Percentiles rank a stretch among this genome's conserved stretches.
Conservation (phyloP, 164 flowering plant species). For the Saururus chinensis region DNA sequence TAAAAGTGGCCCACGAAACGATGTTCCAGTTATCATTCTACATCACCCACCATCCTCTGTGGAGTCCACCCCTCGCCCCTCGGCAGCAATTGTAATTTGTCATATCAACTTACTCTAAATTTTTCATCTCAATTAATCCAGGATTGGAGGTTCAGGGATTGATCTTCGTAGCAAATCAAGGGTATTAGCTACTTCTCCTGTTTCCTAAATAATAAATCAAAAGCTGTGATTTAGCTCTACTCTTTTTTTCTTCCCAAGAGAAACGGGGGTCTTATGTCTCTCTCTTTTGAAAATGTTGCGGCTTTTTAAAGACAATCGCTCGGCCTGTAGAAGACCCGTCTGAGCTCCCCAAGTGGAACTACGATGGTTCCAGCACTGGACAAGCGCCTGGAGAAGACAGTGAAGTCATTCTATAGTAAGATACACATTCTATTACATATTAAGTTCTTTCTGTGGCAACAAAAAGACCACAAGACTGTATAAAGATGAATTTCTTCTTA, state of each 20-base stretch:
- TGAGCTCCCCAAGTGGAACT: conserved; percentile 98
- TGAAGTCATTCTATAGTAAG: conserved; percentile 98
- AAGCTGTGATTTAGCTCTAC: background rate
- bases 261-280: background rate
- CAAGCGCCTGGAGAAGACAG: conserved; percentile 99
- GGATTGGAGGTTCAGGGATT: conserved; percentile 41
- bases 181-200: conserved; percentile 10
- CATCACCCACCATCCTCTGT: conserved; percentile 1
- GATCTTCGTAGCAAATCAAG: conserved; percentile 41
- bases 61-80: too few species aligned
- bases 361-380: conserved; percentile 99
- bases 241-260: background rate
- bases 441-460: background rate
- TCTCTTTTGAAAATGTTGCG: background rate
- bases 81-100: background rate
- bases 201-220: background rate
- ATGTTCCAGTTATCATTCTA: too few species aligned
- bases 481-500: too few species aligned
- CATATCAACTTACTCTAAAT: background rate
- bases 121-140: conserved; percentile 9
- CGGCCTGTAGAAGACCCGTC: conserved; percentile 81
- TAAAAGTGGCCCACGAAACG: too few species aligned
- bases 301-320: conserved; percentile 49
- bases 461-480: too few species aligned
- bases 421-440: background rate